Evolutionary conservation across 1,139 yeast species (phyloP).

Genomic region (Diutina rugosa): DNA sequence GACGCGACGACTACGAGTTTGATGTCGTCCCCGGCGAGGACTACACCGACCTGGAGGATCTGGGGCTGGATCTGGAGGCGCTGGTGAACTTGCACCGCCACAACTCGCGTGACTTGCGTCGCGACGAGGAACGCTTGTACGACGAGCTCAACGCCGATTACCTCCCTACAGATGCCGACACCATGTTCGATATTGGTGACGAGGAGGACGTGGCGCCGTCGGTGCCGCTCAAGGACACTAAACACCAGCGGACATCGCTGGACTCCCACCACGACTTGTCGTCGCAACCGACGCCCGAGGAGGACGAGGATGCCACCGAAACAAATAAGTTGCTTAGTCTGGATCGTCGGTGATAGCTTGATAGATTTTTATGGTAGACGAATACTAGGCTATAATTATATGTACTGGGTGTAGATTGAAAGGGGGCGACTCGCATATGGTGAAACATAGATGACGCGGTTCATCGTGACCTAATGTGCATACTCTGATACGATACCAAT

Average conservation of each 20-base stretch:
- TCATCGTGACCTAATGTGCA: too few relatives aligned
- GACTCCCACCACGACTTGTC: background rate
- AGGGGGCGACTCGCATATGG: background rate
- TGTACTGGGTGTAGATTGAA: background rate
- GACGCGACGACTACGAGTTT: slow-evolving; percentile 67
- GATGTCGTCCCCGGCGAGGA: slow-evolving; percentile 69
- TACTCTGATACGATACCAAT: too few relatives aligned
- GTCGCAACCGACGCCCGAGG: background rate
- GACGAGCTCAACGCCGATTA: slow-evolving; percentile 26
- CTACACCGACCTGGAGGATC: slow-evolving; percentile 16
- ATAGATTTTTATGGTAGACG: background rate
- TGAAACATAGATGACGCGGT: background rate
- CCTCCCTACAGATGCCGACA: slow-evolving; percentile 27
- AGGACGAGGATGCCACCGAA: background rate
- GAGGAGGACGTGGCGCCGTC: slow-evolving; percentile 11
- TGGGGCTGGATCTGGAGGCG: slow-evolving; percentile 13
- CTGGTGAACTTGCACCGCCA: slow-evolving; percentile 14
- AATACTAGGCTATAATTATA: background rate
- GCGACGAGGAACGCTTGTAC: slow-evolving; percentile 28
- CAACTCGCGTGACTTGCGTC: slow-evolving; percentile 6
- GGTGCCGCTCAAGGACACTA: slow-evolving; percentile 6
- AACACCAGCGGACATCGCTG: background rate
- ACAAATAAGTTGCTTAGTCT: background rate
- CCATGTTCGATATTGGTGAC: slow-evolving; percentile 28
- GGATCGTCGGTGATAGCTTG: background rate